Base-by-base conservation (phyloP, 257 asterid genomes). In the Lycium ferocissimum region DNA sequence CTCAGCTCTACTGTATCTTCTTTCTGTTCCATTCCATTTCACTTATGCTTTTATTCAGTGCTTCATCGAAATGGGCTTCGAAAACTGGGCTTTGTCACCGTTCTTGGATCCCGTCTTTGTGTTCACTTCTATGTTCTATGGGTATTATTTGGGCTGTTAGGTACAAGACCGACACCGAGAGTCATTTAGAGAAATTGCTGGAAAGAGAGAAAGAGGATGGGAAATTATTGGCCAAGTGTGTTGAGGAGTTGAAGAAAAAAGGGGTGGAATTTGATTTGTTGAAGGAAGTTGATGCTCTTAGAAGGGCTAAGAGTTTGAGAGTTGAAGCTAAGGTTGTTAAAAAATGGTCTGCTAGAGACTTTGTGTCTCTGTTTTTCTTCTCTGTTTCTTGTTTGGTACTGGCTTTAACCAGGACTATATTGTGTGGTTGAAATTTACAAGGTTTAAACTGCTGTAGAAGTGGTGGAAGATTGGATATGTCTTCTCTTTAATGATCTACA, bases 261-360 rank as follows among this genome's bases (percentile, higher is more conserved):
- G 98, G 99, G 0, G 61, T 86, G 33, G 99, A 95, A 61, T 96
- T 96, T 72, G 98, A 95, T 89, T 75, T 96, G 93, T 70, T 95
- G 69, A 96, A 92, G 87, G 99, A 96, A 86, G 99, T 96, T 1
- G 98, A 96, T 76, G 98, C 98, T 0, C 91, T 95, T 7, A 87
- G 99, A 71, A 85, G 99, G 87, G 99, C 99, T 0, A 96, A 95
- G 94, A 96, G 98, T 62, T 86, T 96, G 91, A 89, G 97, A 70
- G 94, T 93, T 43, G 98, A 93, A 58, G 82, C 92, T 0, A 91
- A 87, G 56, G 90, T 86, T 4, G 95, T 91, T 15, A 49, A 87
- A 84, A 94, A 89, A 85, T 96, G 99, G 98, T 94, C 98, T 7
- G 87, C 89, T 9, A 87, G 97, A 88, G 99, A 96, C 79, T 92